phyloP scores from a whole-genome alignment of 1,284 basidiomycete species.

The Papiliotrema terrestris region DNA sequence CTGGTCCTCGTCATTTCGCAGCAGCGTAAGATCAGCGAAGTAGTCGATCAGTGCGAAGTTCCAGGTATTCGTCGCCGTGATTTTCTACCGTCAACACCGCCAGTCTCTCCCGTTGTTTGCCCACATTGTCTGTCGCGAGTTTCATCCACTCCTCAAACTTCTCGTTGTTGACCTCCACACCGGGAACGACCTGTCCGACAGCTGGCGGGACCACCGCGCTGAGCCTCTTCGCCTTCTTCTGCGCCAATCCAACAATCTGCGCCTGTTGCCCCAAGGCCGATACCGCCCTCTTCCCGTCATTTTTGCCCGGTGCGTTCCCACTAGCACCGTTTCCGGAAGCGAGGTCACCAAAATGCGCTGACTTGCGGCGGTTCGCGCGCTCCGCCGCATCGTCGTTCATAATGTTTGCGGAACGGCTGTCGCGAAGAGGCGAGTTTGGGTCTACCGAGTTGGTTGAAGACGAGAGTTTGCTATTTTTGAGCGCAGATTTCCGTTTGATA shows the following conservation, averaged over 20 bases:
- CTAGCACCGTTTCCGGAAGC: slow-evolving; percentile 3
- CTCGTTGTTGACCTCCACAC: slow-evolving; percentile 73
- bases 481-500: slow-evolving; percentile 5
- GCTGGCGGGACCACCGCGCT: slow-evolving; percentile 31
- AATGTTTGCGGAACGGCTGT: slow-evolving; percentile 5
- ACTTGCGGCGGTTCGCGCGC: slow-evolving; percentile 36
- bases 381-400: slow-evolving; percentile 43
- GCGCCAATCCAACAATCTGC: slow-evolving; percentile 5
- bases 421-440: not conserved
- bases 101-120: slow-evolving; percentile 34
- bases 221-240: slow-evolving; percentile 30
- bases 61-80: slow-evolving; percentile 97
- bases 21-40: slow-evolving; percentile 97
- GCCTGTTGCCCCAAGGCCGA: slow-evolving; percentile 29
- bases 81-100: slow-evolving; percentile 66
- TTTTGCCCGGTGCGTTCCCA: slow-evolving; percentile 8
- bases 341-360: slow-evolving; percentile 37
- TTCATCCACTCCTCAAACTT: slow-evolving; percentile 99
- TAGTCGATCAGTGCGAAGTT: slow-evolving; percentile 98
- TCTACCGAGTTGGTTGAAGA: not conserved
- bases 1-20: slow-evolving; percentile 84
- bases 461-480: slow-evolving; percentile 4
- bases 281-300: slow-evolving; percentile 19
- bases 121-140: slow-evolving; percentile 96
- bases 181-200: slow-evolving; percentile 22